Percentiles rank a stretch among this genome's conserved stretches.
Conservation (phyloP, 2,329 filamentous ascomycete genomes). For the Neonectria faginata region DNA sequence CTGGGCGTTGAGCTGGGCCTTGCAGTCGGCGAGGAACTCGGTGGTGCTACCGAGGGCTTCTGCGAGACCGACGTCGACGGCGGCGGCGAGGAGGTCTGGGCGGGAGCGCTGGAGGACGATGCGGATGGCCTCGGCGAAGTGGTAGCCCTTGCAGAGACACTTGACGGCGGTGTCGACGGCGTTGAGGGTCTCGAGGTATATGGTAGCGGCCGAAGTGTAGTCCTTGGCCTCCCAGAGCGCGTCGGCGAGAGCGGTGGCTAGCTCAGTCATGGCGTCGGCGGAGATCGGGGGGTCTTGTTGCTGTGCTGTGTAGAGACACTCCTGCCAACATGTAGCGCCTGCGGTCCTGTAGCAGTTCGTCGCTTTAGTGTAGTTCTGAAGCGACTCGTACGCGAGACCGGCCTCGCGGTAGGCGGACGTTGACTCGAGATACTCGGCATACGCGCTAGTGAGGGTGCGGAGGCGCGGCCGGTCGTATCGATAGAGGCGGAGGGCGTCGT, state of each 20-base stretch:
- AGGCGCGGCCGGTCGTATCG: constrained; percentile 81
- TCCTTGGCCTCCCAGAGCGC: constrained; percentile 87
- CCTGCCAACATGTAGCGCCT: constrained; percentile 83
- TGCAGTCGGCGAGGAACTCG: constrained; percentile 94
- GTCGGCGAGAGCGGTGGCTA: constrained; percentile 82
- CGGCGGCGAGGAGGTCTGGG: constrained; percentile 70
- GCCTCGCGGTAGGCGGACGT: constrained; percentile 86
- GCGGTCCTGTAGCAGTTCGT: constrained; percentile 86
- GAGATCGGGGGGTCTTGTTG: constrained; percentile 72
- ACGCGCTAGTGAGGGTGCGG: constrained; percentile 77
- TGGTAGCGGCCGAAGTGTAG: constrained; percentile 80
- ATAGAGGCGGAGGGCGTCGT: constrained; percentile 81
- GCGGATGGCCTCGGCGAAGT: constrained; percentile 90
- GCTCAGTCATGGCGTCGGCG: constrained; percentile 68
- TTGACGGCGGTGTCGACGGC: constrained; percentile 77
- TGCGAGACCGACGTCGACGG: constrained; percentile 82
- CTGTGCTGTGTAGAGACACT: constrained; percentile 84
- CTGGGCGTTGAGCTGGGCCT: constrained; percentile 83
- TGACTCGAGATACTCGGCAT: constrained; percentile 81
- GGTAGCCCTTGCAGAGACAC: constrained; percentile 87
- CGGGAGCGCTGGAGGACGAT: constrained; percentile 72
- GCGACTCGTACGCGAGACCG: constrained; percentile 89
- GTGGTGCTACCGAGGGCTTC: constrained; percentile 86
- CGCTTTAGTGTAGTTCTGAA: constrained; percentile 78
- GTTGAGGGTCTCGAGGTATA: constrained; percentile 83